Evolutionary conservation across 768 basidiomycete species (phyloP).

Genomic region (Rhodotorula paludigena): DNA sequence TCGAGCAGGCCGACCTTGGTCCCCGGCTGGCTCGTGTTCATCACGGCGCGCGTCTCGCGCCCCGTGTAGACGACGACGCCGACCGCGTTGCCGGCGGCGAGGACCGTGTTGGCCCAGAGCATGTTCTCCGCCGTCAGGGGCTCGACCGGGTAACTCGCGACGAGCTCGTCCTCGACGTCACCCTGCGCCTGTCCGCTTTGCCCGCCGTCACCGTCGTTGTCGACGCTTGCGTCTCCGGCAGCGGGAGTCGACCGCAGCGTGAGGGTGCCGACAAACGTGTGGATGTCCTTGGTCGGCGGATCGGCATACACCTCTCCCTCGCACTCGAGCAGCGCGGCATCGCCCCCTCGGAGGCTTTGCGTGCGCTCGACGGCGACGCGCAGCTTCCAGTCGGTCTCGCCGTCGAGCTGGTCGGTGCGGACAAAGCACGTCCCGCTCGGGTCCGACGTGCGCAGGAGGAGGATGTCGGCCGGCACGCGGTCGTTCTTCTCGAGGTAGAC

Average conservation of each 20-base stretch:
- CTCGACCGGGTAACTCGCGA: slow-evolving; percentile 55
- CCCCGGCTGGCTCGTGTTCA: slow-evolving; percentile 96
- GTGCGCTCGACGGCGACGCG: slow-evolving; percentile 79
- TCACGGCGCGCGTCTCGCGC: slow-evolving; percentile 87
- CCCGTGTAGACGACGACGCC: slow-evolving; percentile 95
- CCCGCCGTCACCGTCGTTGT: slow-evolving; percentile 11
- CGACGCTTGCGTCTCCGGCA: slow-evolving; percentile 21
- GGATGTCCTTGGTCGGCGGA: slow-evolving; percentile 92
- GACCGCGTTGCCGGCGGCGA: slow-evolving; percentile 87
- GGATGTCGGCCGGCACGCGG: slow-evolving; percentile 88
- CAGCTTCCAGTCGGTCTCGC: slow-evolving; percentile 98
- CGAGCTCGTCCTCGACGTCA: slow-evolving; percentile 44
- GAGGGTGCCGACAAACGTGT: slow-evolving; percentile 88
- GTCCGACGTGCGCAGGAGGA: slow-evolving; percentile 82
- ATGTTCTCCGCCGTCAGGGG: slow-evolving; percentile 93
- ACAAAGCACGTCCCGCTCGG: slow-evolving; percentile 91
- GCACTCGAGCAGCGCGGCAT: slow-evolving; percentile 56
- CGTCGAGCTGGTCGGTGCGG: slow-evolving; percentile 94
- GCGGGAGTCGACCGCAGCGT: slow-evolving; percentile 51
- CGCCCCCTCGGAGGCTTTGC: slow-evolving; percentile 63
- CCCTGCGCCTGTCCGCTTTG: slow-evolving; percentile 45
- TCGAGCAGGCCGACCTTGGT: slow-evolving; percentile 91
- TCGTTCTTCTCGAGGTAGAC: slow-evolving; percentile 93
- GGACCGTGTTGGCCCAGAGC: slow-evolving; percentile 94
- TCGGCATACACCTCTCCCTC: slow-evolving; percentile 94